phyloP scores from a whole-genome alignment of 2,329 filamentous ascomycete species.

The Arthroderma sp. region DNA sequence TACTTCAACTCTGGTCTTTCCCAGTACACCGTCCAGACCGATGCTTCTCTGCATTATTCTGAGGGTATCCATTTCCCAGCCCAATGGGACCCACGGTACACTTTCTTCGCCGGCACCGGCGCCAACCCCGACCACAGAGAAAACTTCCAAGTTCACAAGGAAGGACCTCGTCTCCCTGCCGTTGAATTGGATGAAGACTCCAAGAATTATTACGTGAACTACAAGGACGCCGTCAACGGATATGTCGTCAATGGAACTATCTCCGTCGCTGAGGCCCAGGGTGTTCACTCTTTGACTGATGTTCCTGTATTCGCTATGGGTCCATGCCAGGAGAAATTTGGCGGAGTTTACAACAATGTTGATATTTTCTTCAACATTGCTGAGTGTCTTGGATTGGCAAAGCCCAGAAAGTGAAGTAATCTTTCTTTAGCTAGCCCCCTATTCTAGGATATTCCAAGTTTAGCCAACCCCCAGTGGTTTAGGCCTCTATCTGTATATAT shows the following conservation, averaged over 20 bases:
- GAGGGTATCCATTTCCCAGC: slow-evolving; percentile 64
- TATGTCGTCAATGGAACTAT: slow-evolving; percentile 67
- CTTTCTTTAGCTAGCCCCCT: too few relatives aligned
- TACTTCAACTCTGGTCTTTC: slow-evolving; percentile 63
- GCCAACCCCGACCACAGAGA: slow-evolving; percentile 65
- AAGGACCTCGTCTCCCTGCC: slow-evolving; percentile 50
- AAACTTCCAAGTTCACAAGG: slow-evolving; percentile 58
- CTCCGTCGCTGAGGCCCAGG: slow-evolving; percentile 48
- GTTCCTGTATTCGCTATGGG: slow-evolving; percentile 67
- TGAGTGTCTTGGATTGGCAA: slow-evolving; percentile 20
- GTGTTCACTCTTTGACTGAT: slow-evolving; percentile 65
- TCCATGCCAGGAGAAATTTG: slow-evolving; percentile 65
- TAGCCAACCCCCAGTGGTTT: too few relatives aligned
- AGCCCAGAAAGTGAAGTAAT: neutral
- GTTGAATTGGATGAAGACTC: slow-evolving; percentile 37
- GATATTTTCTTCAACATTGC: slow-evolving; percentile 31
- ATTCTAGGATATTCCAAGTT: too few relatives aligned
- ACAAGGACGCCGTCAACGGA: slow-evolving; percentile 51
- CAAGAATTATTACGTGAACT: slow-evolving; percentile 53
- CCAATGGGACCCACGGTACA: slow-evolving; percentile 77
- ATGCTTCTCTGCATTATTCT: slow-evolving; percentile 48
- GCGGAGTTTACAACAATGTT: slow-evolving; percentile 38
- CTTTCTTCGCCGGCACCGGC: slow-evolving; percentile 58
- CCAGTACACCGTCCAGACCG: slow-evolving; percentile 55
- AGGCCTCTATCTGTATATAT: too few relatives aligned